A percentile compares a stretch with the other conserved stretches of the same genome.
Conservation (phyloP, 768 basidiomycete species). For the Amanita inopinata region DNA sequence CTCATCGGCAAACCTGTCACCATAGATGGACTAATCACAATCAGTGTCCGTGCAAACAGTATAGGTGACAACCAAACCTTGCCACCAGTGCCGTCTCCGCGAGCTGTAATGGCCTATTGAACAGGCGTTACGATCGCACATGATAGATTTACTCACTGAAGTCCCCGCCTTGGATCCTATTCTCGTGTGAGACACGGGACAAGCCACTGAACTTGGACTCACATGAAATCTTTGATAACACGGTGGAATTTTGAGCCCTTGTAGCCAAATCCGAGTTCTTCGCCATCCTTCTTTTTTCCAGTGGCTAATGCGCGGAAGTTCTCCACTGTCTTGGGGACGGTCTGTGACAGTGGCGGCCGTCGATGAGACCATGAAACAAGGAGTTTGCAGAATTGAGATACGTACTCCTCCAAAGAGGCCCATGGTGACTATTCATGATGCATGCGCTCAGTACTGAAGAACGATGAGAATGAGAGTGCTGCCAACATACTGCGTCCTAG, state of each 20-base stretch:
- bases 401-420: conserved; percentile 86
- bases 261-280: conserved; percentile 79
- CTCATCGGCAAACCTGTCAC: conserved; percentile 86
- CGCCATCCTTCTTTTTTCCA: conserved; percentile 71
- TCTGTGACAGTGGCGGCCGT: conserved; percentile 39
- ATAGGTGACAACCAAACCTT: conserved; percentile 39
- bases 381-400: conserved; percentile 8
- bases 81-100: conserved; percentile 84
- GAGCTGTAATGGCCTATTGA: conserved; percentile 34
- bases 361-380: conserved; percentile 1
- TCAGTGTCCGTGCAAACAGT: not conserved
- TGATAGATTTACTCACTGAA: conserved; percentile 59
- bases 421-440: conserved; percentile 77
- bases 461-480: conserved; percentile 5
- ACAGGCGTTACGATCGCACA: not conserved
- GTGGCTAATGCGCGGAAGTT: conserved; percentile 95
- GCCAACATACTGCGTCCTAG: conserved; percentile 62
- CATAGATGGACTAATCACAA: conserved; percentile 69
- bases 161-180: conserved; percentile 95
- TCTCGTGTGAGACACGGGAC: not conserved
- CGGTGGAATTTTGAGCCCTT: conserved; percentile 96
- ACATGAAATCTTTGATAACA: conserved; percentile 92
- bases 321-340: conserved; percentile 93
- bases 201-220: conserved; percentile 14
- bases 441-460: conserved; percentile 9